phyloP scores from a whole-genome alignment of 176 grass and related monocot species.

The Eleusine indica region DNA sequence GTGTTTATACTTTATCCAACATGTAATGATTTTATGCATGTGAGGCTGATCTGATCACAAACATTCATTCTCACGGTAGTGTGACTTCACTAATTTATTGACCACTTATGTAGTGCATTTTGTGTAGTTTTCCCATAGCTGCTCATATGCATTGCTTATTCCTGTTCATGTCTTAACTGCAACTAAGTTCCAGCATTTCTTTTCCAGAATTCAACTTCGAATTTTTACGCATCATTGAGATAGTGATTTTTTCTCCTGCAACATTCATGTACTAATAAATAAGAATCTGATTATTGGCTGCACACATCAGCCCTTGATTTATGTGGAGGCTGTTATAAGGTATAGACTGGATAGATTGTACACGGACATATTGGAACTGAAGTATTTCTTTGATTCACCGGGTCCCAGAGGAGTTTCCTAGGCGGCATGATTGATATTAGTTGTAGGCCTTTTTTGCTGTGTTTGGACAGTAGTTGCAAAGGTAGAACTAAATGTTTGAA shows the following conservation, averaged over 20 bases:
- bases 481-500: background rate
- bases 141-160: background rate
- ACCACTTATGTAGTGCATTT: background rate
- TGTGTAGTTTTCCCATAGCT: background rate
- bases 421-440: conserved; percentile 8
- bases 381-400: background rate
- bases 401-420: background rate
- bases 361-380: background rate
- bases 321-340: conserved; percentile 6
- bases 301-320: conserved; percentile 26
- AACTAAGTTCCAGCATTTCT: background rate
- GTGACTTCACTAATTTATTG: background rate
- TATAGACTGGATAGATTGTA: background rate
- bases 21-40: background rate
- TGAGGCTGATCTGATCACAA: background rate
- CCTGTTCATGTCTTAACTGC: background rate
- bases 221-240: background rate
- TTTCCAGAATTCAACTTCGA: background rate
- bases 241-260: conserved; percentile 10
- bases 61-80: background rate
- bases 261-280: conserved; percentile 11
- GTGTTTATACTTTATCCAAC: conserved; percentile 1
- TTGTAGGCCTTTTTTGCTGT: background rate
- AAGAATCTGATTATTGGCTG: background rate
- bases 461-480: conserved; percentile 6